Evolutionary conservation across 2,329 filamentous ascomycete species (phyloP), one percentile per base, ranked within the genome.

Genomic region (Claviceps sp.): DNA sequence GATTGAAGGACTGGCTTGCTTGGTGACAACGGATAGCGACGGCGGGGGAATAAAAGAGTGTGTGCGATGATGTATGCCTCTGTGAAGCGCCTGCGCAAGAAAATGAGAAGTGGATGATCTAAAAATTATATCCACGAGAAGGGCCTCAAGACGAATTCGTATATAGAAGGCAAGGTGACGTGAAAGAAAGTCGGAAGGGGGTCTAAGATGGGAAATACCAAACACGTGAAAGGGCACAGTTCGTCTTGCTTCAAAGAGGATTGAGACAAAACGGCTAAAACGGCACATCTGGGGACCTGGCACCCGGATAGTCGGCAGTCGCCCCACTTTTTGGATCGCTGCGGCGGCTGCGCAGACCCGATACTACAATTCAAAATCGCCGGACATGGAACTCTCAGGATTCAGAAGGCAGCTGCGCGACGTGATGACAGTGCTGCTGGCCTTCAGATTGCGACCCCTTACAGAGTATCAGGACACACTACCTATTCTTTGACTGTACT

Each of bases 271-370:
- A 42, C 47, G 51, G 51, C 42, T 50, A 50, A 52, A 43, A 34
- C 51, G 51, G 51, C 51, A 53, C 51, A 50, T 48, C 30, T 20
- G 37, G 47, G 37, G 14, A 37, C 37, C 30, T 30, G 30, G 24
- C 51, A 37, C 41, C 41, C 51, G 51, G 51, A 53, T 53, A 53
- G 51, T 53, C 51, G 51, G 51, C 51, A 53, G 51, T 18, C 3
- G 47, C 22, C 41, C 51, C 51, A 47, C 51, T 40, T 48, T 52
- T 45, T 46, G 34, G 26, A 30, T 8, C 26, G 26, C 18, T 18
- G 18, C 18, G 18, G 18, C 18, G 18, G 18, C 18, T 18, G 18
- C 26, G 8, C 26, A 30, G 8, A 30, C 26, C 26, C 26, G 26
- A 30, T 22, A 8, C 26, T 9, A 30, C 26, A 30, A 30, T 30